Evolutionary conservation across 768 basidiomycete genomes (phyloP).

Genomic region (Mycena amicta): DNA sequence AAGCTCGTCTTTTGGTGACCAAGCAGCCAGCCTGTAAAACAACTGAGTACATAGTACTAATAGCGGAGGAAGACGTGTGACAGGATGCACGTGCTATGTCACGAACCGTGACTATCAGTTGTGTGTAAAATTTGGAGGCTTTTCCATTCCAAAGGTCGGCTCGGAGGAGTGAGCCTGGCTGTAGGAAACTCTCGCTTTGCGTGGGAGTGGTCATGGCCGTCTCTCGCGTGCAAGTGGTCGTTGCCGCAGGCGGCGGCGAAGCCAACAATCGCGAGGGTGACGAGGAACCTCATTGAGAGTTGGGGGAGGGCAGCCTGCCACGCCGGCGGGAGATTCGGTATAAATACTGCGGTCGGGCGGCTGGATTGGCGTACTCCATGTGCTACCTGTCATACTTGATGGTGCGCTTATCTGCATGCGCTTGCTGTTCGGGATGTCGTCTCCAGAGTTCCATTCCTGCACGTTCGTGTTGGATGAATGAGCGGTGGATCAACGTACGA

Average conservation of each 20-base stretch:
- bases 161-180: conserved; percentile 50
- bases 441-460: too few relatives aligned
- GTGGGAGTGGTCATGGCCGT: conserved; percentile 28
- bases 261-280: conserved; percentile 48
- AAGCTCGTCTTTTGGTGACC: conserved; percentile 77
- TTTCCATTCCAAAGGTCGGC: conserved; percentile 61
- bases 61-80: background rate
- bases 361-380: background rate
- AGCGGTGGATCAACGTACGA: too few relatives aligned
- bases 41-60: too few relatives aligned
- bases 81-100: too few relatives aligned
- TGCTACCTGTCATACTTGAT: background rate
- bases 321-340: background rate
- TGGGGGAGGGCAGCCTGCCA: background rate
- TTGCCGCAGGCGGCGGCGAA: conserved; percentile 16
- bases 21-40: conserved; percentile 58
- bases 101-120: conserved; percentile 63
- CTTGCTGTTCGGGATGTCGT: too few relatives aligned
- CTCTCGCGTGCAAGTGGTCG: conserved; percentile 18
- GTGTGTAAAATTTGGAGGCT: conserved; percentile 74
- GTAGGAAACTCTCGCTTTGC: conserved; percentile 41
- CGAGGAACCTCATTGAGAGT: conserved; percentile 9
- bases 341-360: background rate
- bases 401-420: background rate
- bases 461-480: too few relatives aligned